Evolutionary conservation across 2,329 filamentous ascomycete species (phyloP).

Genomic region (Claviceps quebecensis): DNA sequence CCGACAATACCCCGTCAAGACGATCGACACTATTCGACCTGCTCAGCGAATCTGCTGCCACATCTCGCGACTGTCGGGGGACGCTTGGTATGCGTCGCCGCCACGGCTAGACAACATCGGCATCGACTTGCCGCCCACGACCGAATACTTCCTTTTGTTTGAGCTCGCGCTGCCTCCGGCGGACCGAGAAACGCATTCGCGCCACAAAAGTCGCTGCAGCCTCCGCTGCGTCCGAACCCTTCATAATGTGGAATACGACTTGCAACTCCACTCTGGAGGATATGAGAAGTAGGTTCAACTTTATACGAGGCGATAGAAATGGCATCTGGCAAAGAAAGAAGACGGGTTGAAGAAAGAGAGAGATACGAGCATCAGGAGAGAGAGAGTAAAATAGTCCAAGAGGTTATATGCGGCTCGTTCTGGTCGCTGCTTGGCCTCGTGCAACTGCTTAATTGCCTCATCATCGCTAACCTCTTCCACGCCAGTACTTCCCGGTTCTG

Average conservation of each 20-base stretch:
- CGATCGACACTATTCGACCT: neutral
- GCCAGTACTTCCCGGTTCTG: conserved; percentile 29
- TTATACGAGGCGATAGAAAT: neutral
- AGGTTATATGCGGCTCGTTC: neutral
- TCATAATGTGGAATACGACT: conserved; percentile 20
- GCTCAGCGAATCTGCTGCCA: neutral
- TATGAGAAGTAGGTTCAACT: conserved; percentile 24
- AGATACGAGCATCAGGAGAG: neutral
- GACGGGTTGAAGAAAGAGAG: neutral
- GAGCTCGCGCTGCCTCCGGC: neutral
- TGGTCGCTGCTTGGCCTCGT: neutral
- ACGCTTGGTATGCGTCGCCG: neutral
- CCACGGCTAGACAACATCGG: neutral
- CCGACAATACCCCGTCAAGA: neutral
- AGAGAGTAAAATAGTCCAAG: neutral
- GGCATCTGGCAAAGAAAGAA: neutral
- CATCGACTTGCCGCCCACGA: neutral
- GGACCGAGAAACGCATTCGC: neutral
- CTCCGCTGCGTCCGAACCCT: neutral
- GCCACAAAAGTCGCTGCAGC: neutral
- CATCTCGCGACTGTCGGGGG: neutral
- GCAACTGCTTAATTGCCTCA: too few species aligned
- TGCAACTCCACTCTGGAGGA: conserved; percentile 31
- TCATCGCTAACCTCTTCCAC: conserved; percentile 1
- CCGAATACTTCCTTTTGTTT: neutral